These are phyloP conservation scores for Adansonia grandidieri DNA, from an alignment of 441 rosid species.

Conservation along the genomic window DNA sequence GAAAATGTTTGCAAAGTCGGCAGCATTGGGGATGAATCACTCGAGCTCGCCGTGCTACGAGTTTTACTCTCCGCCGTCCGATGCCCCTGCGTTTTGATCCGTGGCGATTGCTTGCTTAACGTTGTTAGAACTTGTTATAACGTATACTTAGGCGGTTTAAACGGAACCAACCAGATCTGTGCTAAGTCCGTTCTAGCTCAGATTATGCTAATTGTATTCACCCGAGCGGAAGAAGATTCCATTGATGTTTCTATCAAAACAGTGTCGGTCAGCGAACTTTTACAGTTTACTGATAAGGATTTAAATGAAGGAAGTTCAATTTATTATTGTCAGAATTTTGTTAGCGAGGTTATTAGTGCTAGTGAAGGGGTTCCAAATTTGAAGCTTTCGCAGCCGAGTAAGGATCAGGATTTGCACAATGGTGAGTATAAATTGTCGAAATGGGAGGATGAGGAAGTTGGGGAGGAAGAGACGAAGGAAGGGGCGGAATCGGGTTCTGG, in stretches of 20 bases:
- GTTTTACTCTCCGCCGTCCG: conserved; percentile 81
- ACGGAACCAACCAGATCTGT: conserved; percentile 92
- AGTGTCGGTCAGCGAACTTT: conserved; percentile 68
- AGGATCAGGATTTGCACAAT: conserved; percentile 39
- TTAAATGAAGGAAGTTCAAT: conserved; percentile 90
- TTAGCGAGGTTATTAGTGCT: conserved; percentile 69
- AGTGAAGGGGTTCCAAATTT: conserved; percentile 61
- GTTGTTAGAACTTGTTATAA: conserved; percentile 89
- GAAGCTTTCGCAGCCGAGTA: conserved; percentile 33
- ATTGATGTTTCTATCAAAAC: conserved; percentile 56
- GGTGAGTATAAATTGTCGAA: conserved; percentile 40
- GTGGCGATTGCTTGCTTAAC: conserved; percentile 79
- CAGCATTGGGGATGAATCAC: conserved; percentile 70
- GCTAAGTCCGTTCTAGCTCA: conserved; percentile 96
- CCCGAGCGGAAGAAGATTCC: conserved; percentile 77
- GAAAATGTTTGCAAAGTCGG: conserved; percentile 63
- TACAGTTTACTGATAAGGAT: conserved; percentile 83
- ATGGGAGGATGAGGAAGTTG: conserved; percentile 41
- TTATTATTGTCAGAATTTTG: conserved; percentile 72
- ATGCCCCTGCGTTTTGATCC: conserved; percentile 69
- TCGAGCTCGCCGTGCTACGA: conserved; percentile 74
- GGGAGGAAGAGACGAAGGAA: conserved; percentile 38
- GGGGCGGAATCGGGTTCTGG: conserved; percentile 34
- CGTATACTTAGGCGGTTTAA: conserved; percentile 81
- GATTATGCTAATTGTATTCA: conserved; percentile 73